Percentiles rank a stretch among this genome's conserved stretches.
Evolutionary conservation across 192 early-diverging fungal genomes (phyloP).

Genomic region (Mortierella antarctica): DNA sequence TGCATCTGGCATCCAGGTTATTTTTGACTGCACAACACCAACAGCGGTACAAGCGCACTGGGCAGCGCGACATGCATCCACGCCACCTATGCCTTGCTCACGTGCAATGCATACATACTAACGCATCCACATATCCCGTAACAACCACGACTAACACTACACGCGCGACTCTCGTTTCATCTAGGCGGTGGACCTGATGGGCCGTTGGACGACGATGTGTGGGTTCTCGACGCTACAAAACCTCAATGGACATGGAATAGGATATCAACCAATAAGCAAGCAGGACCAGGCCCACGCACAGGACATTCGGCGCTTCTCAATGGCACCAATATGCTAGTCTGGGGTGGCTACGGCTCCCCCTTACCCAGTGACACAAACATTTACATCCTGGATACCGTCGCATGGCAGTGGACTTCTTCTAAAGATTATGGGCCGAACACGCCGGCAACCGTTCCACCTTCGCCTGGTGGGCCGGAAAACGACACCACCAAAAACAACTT

Average conservation of each 20-base stretch:
- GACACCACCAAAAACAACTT: conserved; percentile 9
- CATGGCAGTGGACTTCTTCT: conserved; percentile 72
- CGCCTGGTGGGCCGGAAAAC: background rate
- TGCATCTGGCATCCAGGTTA: no score
- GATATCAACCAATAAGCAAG: conserved; percentile 44
- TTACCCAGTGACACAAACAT: conserved; percentile 66
- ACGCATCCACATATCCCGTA: no score
- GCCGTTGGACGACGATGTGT: conserved; percentile 61
- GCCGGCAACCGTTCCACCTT: background rate
- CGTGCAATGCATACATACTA: conserved; percentile 33
- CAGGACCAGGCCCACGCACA: conserved; percentile 62
- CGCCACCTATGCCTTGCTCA: no score
- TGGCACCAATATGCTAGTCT: conserved; percentile 71
- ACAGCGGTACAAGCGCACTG: no score
- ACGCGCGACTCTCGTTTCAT: no score
- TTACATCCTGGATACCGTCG: conserved; percentile 69
- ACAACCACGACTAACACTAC: background rate
- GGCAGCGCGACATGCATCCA: no score
- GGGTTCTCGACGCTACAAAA: conserved; percentile 57
- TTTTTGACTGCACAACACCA: no score
- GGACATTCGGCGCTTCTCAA: conserved; percentile 75
- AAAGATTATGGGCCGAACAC: conserved; percentile 31
- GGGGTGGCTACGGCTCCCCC: conserved; percentile 69
- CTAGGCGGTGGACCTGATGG: conserved; percentile 56
- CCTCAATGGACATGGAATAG: conserved; percentile 53